Evolutionary conservation across 2,329 filamentous ascomycete genomes (phyloP), one percentile per base, ranked within the genome.

Genomic region (Amauroascus niger): DNA sequence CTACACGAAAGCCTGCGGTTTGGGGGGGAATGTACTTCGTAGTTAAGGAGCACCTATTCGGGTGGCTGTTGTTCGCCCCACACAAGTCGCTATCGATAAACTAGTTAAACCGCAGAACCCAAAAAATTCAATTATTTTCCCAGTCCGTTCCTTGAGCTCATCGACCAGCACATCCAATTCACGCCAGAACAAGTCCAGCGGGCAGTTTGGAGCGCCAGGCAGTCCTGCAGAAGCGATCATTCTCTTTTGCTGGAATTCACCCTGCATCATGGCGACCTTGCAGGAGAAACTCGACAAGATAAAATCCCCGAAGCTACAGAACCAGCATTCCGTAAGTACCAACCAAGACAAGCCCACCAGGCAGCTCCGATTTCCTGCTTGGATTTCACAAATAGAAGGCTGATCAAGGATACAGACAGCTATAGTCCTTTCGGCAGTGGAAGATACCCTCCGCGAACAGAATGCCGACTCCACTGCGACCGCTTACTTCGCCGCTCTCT

Each of bases 271-370:
- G 74, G 69, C 71, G 74, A 81, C 82, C 71, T 75, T 97, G 65
- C 83, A 86, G 69, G 91, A 95, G 77, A 94, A 89, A 77, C 82
- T 98, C 69, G 87, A 91, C 75, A 96, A 94, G 80, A 96, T 97
- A 71, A 87, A 93, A 73, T 93, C 87, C 67, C 93, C 93, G 54
- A 95, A 95, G 72, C 82, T 96, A 65, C 88, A 97, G 72, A 95
- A 87, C 69, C 90, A 96, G 74, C 83, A 95, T 71, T 88, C 90
- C 80, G 89, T 93, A 75, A 62, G 76, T 24, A 22, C 22, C 28
- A 14, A n/a, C n/a, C n/a, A n/a, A n/a, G 24, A 24, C 24, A 35
- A n/a, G 69, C 26, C 45, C 41, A 26, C 18, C 24, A 41, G 18
- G 16, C 7, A 39, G 40, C 35, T 46, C 24, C 52, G 40, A 52